Percentiles rank a stretch among this genome's conserved stretches.
Conservation (phyloP, 495 filamentous ascomycete species). For the Aspergillus bertholletiae region DNA sequence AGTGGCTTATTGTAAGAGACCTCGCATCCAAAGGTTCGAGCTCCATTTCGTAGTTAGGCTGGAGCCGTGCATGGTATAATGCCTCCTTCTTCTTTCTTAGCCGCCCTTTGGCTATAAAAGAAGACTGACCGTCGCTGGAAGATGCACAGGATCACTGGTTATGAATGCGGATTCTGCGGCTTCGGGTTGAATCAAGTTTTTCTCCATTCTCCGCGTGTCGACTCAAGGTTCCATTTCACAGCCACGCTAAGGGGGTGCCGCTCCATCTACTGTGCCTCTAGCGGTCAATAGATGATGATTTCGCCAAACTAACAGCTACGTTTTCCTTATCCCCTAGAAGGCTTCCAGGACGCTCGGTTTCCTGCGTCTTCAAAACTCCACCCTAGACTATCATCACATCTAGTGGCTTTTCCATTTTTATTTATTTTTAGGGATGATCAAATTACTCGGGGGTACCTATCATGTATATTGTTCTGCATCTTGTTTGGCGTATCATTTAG, state of each 20-base stretch:
- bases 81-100: not conserved
- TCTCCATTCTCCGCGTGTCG: constrained; percentile 37
- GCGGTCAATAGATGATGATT: constrained; percentile 56
- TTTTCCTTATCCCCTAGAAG: constrained; percentile 32
- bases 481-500: too few relatives aligned
- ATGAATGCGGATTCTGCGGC: constrained; percentile 53
- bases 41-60: not conserved
- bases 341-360: constrained; percentile 43
- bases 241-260: constrained; percentile 50
- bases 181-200: constrained; percentile 44
- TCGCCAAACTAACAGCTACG: constrained; percentile 43
- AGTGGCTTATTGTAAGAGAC: not conserved
- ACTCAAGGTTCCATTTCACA: constrained; percentile 49
- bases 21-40: not conserved
- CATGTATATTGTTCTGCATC: too few relatives aligned
- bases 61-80: not conserved
- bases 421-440: too few relatives aligned
- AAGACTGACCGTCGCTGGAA: not conserved
- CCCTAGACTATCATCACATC: constrained; percentile 53
- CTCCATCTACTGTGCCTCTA: constrained; percentile 53
- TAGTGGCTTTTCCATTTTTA: too few relatives aligned
- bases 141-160: constrained; percentile 38
- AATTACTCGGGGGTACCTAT: too few relatives aligned
- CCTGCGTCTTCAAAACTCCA: constrained; percentile 42
- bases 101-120: not conserved